phyloP scores from a whole-genome alignment of 495 filamentous ascomycete species.

The Penicillium arizonense region DNA sequence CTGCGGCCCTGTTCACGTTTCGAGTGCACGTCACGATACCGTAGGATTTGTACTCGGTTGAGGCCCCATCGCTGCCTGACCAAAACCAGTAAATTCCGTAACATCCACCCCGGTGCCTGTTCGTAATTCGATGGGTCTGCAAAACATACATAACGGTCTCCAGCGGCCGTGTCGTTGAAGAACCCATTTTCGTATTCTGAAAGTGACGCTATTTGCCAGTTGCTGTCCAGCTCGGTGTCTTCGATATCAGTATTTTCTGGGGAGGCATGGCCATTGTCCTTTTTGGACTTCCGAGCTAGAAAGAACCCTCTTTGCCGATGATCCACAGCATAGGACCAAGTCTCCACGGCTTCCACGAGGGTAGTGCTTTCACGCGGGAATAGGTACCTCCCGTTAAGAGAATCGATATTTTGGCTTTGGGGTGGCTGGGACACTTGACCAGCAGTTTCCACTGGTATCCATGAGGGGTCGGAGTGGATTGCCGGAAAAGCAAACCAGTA shows the following conservation, averaged over 20 bases:
- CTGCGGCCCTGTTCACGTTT: constrained; percentile 76
- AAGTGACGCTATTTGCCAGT: constrained; percentile 74
- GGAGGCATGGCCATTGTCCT: neutral
- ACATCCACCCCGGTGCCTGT: constrained; percentile 84
- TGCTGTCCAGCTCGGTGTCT: neutral
- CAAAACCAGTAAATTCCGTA: constrained; percentile 84
- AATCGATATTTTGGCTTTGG: constrained; percentile 18
- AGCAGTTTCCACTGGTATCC: constrained; percentile 49
- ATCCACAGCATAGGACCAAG: constrained; percentile 81
- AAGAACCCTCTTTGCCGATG: constrained; percentile 90
- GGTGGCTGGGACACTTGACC: constrained; percentile 2
- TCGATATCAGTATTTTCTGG: neutral
- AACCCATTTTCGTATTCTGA: constrained; percentile 82
- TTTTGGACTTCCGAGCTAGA: constrained; percentile 69
- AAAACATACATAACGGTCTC: constrained; percentile 81
- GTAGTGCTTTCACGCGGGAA: constrained; percentile 64
- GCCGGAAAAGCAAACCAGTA: constrained; percentile 97
- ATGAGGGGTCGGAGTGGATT: constrained; percentile 80
- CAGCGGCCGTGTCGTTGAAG: constrained; percentile 64
- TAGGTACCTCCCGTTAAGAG: constrained; percentile 41
- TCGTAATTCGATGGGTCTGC: constrained; percentile 89
- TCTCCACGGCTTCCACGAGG: constrained; percentile 76
- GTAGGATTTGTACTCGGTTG: constrained; percentile 76
- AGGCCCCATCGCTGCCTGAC: constrained; percentile 80
- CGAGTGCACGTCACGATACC: constrained; percentile 79